Conservation (phyloP, 441 rosid species). For the Croton setiger region DNA sequence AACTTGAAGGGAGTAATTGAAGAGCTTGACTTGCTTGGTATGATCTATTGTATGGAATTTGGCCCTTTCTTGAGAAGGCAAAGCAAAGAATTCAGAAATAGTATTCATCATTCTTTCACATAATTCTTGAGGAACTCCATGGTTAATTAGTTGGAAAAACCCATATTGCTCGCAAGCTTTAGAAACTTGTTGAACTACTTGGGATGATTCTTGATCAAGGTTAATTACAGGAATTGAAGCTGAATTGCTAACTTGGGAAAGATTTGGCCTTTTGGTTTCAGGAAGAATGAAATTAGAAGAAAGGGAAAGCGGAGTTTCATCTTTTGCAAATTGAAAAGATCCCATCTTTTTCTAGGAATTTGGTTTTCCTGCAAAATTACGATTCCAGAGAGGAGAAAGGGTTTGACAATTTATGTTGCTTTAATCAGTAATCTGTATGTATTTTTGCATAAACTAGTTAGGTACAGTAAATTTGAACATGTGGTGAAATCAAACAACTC, state of each 20-base stretch:
- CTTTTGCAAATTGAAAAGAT: not conserved
- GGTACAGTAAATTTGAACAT: too few species aligned
- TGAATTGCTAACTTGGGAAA: conserved; percentile 15
- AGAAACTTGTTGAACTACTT: conserved; percentile 5
- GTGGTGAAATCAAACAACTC: too few species aligned
- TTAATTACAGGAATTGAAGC: conserved; percentile 23
- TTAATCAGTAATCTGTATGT: too few species aligned
- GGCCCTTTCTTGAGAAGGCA: conserved; percentile 34
- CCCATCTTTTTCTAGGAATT: not conserved
- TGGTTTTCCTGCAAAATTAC: too few species aligned
- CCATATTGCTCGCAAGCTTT: conserved; percentile 36
- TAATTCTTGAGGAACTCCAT: conserved; percentile 30
- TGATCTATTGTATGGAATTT: conserved; percentile 32
- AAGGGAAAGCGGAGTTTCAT: not conserved
- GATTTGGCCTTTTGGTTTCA: conserved; percentile 13
- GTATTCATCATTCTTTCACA: conserved; percentile 25
- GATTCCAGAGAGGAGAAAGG: too few species aligned
- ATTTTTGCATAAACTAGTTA: too few species aligned
- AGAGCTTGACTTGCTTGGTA: conserved; percentile 30
- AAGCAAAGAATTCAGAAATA: conserved; percentile 33
- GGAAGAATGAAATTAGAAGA: conserved; percentile 18
- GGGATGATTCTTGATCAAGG: not conserved
- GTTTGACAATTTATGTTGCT: too few species aligned
- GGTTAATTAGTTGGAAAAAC: conserved; percentile 32
- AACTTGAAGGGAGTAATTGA: conserved; percentile 23